Percentiles rank a stretch among this genome's conserved stretches.
These are phyloP conservation scores for Salix brachista DNA, from an alignment of 345 rosid genomes.

Conservation along the genomic window DNA sequence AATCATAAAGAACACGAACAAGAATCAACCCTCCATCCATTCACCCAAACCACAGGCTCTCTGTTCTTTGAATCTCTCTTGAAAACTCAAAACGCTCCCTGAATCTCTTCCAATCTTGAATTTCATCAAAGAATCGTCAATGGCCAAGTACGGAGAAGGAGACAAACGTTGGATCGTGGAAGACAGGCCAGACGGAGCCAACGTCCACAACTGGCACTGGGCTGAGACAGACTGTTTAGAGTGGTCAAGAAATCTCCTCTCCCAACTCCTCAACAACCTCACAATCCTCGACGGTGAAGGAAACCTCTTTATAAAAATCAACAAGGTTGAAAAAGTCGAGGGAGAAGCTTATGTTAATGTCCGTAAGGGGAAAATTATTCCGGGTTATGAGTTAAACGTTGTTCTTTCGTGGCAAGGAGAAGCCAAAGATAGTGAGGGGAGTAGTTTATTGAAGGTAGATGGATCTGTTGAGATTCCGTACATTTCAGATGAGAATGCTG, in stretches of 20 bases:
- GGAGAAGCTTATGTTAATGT: conserved; percentile 96
- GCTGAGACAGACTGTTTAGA: conserved; percentile 87
- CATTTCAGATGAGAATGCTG: conserved; percentile 94
- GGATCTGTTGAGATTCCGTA: conserved; percentile 86
- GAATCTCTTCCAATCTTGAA: not conserved
- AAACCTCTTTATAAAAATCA: conserved; percentile 48
- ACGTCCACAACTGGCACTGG: conserved; percentile 99
- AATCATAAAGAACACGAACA: no score
- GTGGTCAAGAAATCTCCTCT: conserved; percentile 69
- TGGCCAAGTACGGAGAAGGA: conserved; percentile 97
- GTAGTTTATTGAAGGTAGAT: conserved; percentile 50
- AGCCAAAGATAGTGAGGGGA: conserved; percentile 70
- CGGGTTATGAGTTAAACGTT: conserved; percentile 80
- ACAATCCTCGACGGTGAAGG: conserved; percentile 66
- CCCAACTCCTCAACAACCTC: conserved; percentile 44
- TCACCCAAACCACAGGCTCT: not conserved
- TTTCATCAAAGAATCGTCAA: conserved; percentile 9
- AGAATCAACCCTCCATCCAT: not conserved
- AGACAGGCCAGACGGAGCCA: conserved; percentile 91
- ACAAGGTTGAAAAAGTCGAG: conserved; percentile 65
- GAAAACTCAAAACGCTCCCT: not conserved
- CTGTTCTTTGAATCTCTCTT: not conserved
- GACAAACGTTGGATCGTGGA: conserved; percentile 99
- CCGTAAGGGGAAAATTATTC: conserved; percentile 90
- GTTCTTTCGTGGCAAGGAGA: conserved; percentile 81